A percentile compares a stretch with the other conserved stretches of the same genome.
These are phyloP conservation scores for Sclerospora graminicola DNA, from an alignment of 352 stramenopile genomes.

Conservation along the genomic window DNA sequence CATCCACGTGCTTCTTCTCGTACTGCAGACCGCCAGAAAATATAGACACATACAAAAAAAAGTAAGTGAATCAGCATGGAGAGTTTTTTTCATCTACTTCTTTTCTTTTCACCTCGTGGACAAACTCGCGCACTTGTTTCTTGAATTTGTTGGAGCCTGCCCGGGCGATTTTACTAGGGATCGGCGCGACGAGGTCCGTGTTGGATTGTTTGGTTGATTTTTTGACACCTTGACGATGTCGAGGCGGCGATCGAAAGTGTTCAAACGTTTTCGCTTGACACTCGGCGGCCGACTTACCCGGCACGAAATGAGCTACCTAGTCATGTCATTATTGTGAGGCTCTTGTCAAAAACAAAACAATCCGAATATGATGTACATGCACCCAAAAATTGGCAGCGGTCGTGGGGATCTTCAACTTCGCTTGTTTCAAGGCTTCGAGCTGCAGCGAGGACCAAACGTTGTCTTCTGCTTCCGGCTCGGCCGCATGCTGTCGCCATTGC, in stretches of 20 bases:
- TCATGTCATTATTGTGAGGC: background rate
- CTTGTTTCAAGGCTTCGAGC: conserved; percentile 34
- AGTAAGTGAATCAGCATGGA: too few species aligned
- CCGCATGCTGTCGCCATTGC: too few species aligned
- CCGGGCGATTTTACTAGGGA: conserved; percentile 47
- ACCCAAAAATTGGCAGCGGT: conserved; percentile 58
- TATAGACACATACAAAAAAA: too few species aligned
- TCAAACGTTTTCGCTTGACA: conserved; percentile 57
- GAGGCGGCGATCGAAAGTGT: conserved; percentile 35
- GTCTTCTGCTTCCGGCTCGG: conserved; percentile 17
- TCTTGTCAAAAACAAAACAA: too few species aligned
- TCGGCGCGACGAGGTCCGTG: conserved; percentile 2
- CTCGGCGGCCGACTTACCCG: conserved; percentile 46
- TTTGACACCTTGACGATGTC: conserved; percentile 18
- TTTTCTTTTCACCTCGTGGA: conserved; percentile 38
- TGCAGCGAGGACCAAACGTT: conserved; percentile 42
- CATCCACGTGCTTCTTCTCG: conserved; percentile 64
- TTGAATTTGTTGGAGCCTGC: conserved; percentile 73
- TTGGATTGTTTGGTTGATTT: conserved; percentile 19
- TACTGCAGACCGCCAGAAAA: too few species aligned
- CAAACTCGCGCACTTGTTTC: conserved; percentile 75
- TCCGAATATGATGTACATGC: conserved; percentile 30
- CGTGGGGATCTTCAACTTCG: conserved; percentile 53
- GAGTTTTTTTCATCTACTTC: too few species aligned
- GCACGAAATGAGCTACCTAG: conserved; percentile 33